phyloP scores from a whole-genome alignment of 805 yeast species.

The Metschnikowia reukaufii region DNA sequence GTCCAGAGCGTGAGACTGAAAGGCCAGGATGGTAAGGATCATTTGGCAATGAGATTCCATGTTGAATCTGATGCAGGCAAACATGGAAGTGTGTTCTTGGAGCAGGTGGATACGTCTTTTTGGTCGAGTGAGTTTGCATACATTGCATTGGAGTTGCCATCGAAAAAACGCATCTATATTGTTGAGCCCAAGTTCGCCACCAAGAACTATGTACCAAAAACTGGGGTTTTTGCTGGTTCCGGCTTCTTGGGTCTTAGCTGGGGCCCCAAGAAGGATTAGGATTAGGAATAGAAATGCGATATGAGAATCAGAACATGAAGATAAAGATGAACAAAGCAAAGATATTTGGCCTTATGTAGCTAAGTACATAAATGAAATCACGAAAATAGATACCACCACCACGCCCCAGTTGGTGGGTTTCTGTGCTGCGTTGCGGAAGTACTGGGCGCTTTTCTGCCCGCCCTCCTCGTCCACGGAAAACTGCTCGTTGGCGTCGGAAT shows the following conservation, averaged over 20 bases:
- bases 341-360: constrained; percentile 13
- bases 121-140: constrained; percentile 69
- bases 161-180: constrained; percentile 64
- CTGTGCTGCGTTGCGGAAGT: constrained; percentile 12
- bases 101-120: constrained; percentile 69
- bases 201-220: constrained; percentile 42
- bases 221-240: constrained; percentile 30
- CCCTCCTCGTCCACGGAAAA: background rate
- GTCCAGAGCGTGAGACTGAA: constrained; percentile 63
- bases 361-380: constrained; percentile 13
- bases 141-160: constrained; percentile 74
- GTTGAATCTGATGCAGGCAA: constrained; percentile 67
- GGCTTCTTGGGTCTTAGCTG: constrained; percentile 83
- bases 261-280: constrained; percentile 68
- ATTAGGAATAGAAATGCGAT: no score
- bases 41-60: constrained; percentile 79
- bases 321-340: constrained; percentile 9
- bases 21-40: constrained; percentile 78
- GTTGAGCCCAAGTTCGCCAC: constrained; percentile 57
- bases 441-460: constrained; percentile 3
- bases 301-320: background rate
- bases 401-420: constrained; percentile 13
- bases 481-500: background rate
- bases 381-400: constrained; percentile 9
- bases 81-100: constrained; percentile 73